Evolutionary conservation across 164 flowering plant genomes (phyloP).

Genomic region (Brasenia schreberi): DNA sequence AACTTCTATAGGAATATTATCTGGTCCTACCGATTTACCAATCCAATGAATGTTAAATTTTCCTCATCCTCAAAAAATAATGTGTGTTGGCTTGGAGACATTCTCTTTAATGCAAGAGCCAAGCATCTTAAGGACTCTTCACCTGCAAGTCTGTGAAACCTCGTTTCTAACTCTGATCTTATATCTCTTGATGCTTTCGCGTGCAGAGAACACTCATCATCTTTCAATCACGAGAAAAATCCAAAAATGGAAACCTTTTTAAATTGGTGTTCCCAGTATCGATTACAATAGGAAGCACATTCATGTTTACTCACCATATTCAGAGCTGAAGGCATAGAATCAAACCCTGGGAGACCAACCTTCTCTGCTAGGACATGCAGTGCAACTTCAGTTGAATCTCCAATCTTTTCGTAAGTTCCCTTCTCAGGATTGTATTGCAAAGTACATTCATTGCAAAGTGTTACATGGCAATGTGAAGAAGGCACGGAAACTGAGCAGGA

Average conservation of each 20-base stretch:
- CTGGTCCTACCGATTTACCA: too few relatives aligned
- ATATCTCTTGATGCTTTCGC: too few relatives aligned
- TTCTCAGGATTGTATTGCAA: slow-evolving; percentile 88
- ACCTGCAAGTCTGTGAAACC: too few relatives aligned
- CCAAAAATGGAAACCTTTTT: slow-evolving; percentile 52
- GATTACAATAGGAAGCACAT: slow-evolving; percentile 95
- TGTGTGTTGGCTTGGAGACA: too few relatives aligned
- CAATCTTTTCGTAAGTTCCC: slow-evolving; percentile 82
- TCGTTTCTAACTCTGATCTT: too few relatives aligned
- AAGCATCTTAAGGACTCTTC: too few relatives aligned
- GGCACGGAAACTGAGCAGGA: slow-evolving; percentile 82
- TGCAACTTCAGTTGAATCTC: slow-evolving; percentile 98
- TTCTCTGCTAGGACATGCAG: slow-evolving; percentile 90
- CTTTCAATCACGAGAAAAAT: too few relatives aligned
- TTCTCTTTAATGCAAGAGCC: too few relatives aligned
- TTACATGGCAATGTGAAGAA: slow-evolving; percentile 91
- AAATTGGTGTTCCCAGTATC: slow-evolving; percentile 86
- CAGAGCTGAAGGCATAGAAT: slow-evolving; percentile 92
- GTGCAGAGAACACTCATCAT: too few relatives aligned
- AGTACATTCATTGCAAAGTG: slow-evolving; percentile 90
- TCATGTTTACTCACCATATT: slow-evolving; percentile 92
- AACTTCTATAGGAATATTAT: too few relatives aligned
- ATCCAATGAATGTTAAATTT: too few relatives aligned
- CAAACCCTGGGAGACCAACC: slow-evolving; percentile 99
- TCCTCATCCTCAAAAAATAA: too few relatives aligned